Percentiles rank a stretch among this genome's conserved stretches.
phyloP scores from a whole-genome alignment of 2,329 filamentous ascomycete genomes.

The Phaeomoniella chlamydospora region DNA sequence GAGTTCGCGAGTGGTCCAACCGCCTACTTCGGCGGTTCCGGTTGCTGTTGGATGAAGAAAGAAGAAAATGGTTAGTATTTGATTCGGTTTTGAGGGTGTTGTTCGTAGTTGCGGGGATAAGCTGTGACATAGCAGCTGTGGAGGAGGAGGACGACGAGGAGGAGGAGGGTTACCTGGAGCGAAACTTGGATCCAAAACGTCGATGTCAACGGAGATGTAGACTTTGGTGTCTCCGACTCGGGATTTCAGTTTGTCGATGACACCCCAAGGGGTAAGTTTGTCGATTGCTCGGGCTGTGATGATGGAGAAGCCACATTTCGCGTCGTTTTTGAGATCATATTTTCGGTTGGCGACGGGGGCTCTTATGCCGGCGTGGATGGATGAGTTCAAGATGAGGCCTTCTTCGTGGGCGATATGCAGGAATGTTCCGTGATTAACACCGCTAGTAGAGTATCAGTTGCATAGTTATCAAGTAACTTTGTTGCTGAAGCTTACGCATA shows the following conservation, averaged over 20 bases:
- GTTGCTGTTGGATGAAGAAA: conserved; percentile 21
- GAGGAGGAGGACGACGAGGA: too few species aligned
- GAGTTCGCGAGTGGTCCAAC: conserved; percentile 40
- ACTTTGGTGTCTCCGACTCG: conserved; percentile 32
- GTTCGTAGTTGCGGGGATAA: too few species aligned
- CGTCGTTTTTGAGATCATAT: conserved; percentile 35
- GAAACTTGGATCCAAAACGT: conserved; percentile 41
- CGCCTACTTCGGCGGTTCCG: conserved; percentile 40
- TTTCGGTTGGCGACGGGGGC: conserved; percentile 35
- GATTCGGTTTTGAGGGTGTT: not conserved
- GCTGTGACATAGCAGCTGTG: too few species aligned
- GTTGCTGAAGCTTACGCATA: conserved; percentile 25
- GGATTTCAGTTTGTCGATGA: conserved; percentile 32
- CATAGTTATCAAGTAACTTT: conserved; percentile 14
- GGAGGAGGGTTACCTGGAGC: conserved; percentile 27
- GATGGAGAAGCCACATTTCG: conserved; percentile 39
- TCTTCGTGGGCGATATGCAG: conserved; percentile 43
- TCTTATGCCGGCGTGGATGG: conserved; percentile 42
- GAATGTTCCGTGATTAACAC: conserved; percentile 43
- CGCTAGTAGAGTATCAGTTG: conserved; percentile 12
- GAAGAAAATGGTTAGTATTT: not conserved
- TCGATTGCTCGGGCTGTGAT: conserved; percentile 39
- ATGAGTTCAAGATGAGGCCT: conserved; percentile 38
- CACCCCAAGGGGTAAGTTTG: conserved; percentile 28
- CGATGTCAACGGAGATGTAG: conserved; percentile 43